These are phyloP conservation scores for Ramularia collo-cygni DNA, from an alignment of 2,329 filamentous ascomycete species.

Conservation along the genomic window DNA sequence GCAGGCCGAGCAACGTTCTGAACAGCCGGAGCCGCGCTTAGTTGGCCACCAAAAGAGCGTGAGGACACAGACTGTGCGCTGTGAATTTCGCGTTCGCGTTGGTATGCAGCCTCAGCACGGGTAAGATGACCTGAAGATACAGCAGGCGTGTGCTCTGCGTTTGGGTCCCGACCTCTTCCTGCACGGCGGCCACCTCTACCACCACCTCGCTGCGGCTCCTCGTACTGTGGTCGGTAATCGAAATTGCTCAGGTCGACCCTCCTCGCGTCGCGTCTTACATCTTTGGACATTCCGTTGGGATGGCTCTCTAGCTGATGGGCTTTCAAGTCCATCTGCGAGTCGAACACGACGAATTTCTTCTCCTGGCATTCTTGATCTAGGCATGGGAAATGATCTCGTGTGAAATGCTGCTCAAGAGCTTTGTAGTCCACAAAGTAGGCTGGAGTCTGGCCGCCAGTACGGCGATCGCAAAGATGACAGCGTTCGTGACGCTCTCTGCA, in stretches of 20 bases:
- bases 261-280: conserved; percentile 73
- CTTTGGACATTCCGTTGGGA: conserved; percentile 71
- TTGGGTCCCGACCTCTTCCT: conserved; percentile 75
- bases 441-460: conserved; percentile 56
- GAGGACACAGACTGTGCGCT: conserved; percentile 73
- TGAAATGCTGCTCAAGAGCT: conserved; percentile 78
- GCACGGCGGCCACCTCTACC: conserved; percentile 40
- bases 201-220: conserved; percentile 48
- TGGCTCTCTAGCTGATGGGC: conserved; percentile 85
- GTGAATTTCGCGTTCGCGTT: conserved; percentile 86
- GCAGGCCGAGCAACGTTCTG: conserved; percentile 13
- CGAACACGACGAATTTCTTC: conserved; percentile 97
- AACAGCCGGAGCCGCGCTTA: conserved; percentile 49
- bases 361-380: conserved; percentile 80
- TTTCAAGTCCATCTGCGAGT: conserved; percentile 89
- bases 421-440: conserved; percentile 92
- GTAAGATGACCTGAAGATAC: conserved; percentile 74
- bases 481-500: conserved; percentile 91
- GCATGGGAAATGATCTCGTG: conserved; percentile 80
- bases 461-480: conserved; percentile 86
- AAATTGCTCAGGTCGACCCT: conserved; percentile 83
- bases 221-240: conserved; percentile 67
- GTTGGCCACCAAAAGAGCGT: conserved; percentile 71
- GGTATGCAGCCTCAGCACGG: conserved; percentile 83
- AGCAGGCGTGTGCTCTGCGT: conserved; percentile 68